These are phyloP conservation scores for Fusarium sp. DNA, from an alignment of 2,329 filamentous ascomycete genomes.

Conservation along the genomic window DNA sequence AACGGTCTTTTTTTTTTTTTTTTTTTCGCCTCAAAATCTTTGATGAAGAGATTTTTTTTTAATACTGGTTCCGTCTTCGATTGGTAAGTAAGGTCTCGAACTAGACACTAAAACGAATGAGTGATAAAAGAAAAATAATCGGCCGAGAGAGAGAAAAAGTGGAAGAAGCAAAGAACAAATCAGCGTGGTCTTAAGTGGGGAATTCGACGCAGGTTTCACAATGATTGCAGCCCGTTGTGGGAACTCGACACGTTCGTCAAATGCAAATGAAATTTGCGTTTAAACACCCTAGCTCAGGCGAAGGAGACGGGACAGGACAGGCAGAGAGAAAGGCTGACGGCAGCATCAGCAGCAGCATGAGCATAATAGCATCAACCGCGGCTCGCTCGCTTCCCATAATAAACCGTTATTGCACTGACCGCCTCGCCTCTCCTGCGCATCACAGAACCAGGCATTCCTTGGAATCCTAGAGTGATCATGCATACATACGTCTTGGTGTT, in stretches of 20 bases:
- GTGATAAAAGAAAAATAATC: constrained; percentile 21
- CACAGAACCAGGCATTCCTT: constrained; percentile 25
- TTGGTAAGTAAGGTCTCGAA: neutral
- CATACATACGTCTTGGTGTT: constrained; percentile 29
- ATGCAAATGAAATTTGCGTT: constrained; percentile 23
- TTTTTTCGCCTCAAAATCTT: constrained; percentile 3
- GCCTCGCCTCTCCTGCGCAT: constrained; percentile 7
- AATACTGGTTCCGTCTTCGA: neutral
- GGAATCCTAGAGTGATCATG: constrained; percentile 31
- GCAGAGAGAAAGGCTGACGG: neutral
- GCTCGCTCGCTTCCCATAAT: constrained; percentile 21
- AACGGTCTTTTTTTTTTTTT: constrained; percentile 20
- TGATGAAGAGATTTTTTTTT: neutral
- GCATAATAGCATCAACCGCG: constrained; percentile 12
- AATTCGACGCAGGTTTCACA: constrained; percentile 25
- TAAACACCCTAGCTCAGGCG: constrained; percentile 8
- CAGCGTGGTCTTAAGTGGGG: constrained; percentile 21
- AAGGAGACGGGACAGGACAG: neutral
- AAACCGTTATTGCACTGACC: constrained; percentile 23
- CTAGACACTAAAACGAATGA: constrained; percentile 16
- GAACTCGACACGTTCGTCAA: constrained; percentile 20
- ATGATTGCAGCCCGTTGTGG: constrained; percentile 20
- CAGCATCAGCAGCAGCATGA: neutral
- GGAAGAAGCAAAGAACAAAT: constrained; percentile 19
- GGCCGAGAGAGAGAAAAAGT: constrained; percentile 12